Evolutionary conservation across 2,329 filamentous ascomycete genomes (phyloP).

Genomic region (Xylariaceae sp.): DNA sequence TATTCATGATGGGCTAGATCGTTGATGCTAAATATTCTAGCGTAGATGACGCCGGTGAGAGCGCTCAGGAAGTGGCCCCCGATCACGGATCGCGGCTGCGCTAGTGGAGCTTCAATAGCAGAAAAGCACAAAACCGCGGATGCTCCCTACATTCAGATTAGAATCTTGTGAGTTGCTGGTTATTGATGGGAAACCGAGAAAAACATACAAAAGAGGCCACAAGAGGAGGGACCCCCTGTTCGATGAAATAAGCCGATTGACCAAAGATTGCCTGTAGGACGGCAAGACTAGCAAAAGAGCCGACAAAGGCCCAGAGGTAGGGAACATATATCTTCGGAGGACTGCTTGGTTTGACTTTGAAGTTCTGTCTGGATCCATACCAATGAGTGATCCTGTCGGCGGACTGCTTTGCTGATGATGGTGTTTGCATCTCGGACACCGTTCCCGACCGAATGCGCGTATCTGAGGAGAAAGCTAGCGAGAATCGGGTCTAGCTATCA

Average conservation of each 20-base stretch:
- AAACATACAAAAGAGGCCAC: constrained; percentile 6
- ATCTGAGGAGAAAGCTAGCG: too few species aligned
- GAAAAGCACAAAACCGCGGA: constrained; percentile 7
- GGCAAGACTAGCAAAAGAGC: constrained; percentile 1
- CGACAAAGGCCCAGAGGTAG: constrained; percentile 6
- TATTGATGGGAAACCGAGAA: neutral
- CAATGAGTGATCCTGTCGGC: constrained; percentile 6
- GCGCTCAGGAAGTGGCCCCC: constrained; percentile 8
- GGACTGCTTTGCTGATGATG: too few species aligned
- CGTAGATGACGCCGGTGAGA: constrained; percentile 2
- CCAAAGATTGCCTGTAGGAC: constrained; percentile 7
- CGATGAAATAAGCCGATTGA: constrained; percentile 4
- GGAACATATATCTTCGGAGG: constrained; percentile 3
- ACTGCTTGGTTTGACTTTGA: neutral
- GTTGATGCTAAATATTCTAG: constrained; percentile 2
- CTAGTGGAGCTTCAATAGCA: constrained; percentile 1
- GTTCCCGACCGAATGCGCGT: too few species aligned
- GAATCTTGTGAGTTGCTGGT: neutral
- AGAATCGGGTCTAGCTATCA: too few species aligned
- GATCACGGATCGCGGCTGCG: constrained; percentile 6
- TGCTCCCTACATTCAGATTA: neutral
- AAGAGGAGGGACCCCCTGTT: constrained; percentile 4
- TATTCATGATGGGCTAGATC: neutral
- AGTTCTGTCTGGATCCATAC: neutral
- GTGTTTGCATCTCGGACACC: too few species aligned